Evolutionary conservation across 495 filamentous ascomycete genomes (phyloP), one percentile per base, ranked within the genome.

Genomic region (Pyrenopolyporus hunteri): DNA sequence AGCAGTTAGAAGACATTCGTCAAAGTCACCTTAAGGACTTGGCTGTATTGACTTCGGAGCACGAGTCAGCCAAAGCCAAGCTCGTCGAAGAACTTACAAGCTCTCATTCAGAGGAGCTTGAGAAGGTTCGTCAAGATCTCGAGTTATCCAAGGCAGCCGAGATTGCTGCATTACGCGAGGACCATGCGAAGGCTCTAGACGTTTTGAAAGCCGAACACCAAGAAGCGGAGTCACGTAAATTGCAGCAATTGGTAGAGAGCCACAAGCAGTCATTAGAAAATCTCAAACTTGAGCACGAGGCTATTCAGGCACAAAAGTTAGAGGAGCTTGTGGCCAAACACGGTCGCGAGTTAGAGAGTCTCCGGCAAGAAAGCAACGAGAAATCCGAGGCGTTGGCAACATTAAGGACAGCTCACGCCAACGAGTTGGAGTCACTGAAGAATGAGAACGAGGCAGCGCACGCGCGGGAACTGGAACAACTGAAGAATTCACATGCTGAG

Each of bases 141-240:
- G 59, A 66, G 28, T 31, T 40, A 6, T 49, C 56, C 3, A 71
- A 66, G 42, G 49, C 52, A 20, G 39, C 36, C 11, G 68, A 71
- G 31, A 48, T 71, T 1, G 36, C 56, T n/a, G 39, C 48, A 10
- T 17, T 69, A 9, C 35, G 17, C 10, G 36, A 48, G 10, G 51
- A 13, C 28, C 68, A 71, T 42, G 35, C 28, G 1, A 48, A 59
- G 14, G 45, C 23, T 32, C 14, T 71, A 4, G 56, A 59, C 1
- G 10, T 52, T 0, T 23, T 71, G 13, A 66, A 63, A 46, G 28
- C 1, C 1, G 57, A 65, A 9, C 57, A 64, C 14, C 49, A 53
- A 29, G 32, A 44, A 9, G 46, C 54, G 11, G 14, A 57, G 9
- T 54, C 62, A 2, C 63, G 36, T 26, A 66, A 57, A 35, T 26